Percentiles rank a stretch among this genome's conserved stretches.
These are phyloP conservation scores for Corymbia calophylla DNA, from an alignment of 441 rosid genomes.

Conservation along the genomic window DNA sequence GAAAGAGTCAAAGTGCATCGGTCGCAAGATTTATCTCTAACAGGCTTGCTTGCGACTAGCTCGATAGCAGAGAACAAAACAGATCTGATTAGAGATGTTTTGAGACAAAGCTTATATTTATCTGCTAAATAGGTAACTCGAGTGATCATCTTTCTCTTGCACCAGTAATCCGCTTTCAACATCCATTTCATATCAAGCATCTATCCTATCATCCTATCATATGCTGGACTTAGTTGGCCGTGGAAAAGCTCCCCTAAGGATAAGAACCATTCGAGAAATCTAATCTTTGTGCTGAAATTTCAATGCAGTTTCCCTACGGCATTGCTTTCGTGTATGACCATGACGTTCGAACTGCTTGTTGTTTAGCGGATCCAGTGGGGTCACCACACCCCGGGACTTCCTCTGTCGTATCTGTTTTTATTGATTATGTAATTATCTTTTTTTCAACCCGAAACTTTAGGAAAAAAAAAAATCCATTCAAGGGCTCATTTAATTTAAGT, in stretches of 20 bases:
- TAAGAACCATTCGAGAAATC: too few species aligned
- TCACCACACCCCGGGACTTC: too few species aligned
- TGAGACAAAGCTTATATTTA: background rate
- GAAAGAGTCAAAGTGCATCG: rapidly evolving
- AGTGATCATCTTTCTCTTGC: background rate
- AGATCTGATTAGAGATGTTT: background rate
- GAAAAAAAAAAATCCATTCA: too few species aligned
- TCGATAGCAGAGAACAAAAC: background rate
- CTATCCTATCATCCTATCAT: too few species aligned
- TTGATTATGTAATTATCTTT: too few species aligned
- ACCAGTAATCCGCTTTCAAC: background rate
- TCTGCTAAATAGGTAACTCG: background rate
- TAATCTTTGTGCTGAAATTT: too few species aligned
- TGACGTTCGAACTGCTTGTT: background rate
- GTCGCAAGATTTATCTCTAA: background rate
- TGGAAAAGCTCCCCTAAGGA: too few species aligned
- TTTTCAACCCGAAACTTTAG: too few species aligned
- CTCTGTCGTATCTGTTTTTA: too few species aligned
- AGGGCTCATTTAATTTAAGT: background rate
- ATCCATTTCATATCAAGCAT: background rate
- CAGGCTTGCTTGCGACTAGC: too few species aligned
- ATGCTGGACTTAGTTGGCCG: too few species aligned
- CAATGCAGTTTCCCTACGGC: background rate
- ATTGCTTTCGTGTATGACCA: background rate
- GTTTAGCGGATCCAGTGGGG: background rate